A percentile compares a stretch with the other conserved stretches of the same genome.
Conservation (phyloP, 2,329 filamentous ascomycete species). For the Ascomycota sp. region DNA sequence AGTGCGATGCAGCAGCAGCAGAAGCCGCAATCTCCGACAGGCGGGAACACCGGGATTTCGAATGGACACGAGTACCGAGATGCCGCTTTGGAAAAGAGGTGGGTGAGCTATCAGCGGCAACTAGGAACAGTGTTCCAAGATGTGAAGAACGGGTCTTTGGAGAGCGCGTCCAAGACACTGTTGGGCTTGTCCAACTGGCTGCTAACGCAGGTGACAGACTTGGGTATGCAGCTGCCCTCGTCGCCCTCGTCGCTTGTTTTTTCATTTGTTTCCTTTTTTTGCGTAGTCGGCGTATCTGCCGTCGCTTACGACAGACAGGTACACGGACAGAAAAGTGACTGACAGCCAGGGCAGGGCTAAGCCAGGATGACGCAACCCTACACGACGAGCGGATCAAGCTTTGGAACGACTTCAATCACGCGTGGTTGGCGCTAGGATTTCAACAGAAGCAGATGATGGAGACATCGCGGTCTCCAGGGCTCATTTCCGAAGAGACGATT, state of each 20-base stretch:
- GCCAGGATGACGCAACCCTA: slow-evolving; percentile 59
- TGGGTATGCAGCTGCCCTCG: slow-evolving; percentile 23
- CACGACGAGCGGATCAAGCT: slow-evolving; percentile 61
- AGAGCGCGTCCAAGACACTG: slow-evolving; percentile 29
- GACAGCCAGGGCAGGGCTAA: slow-evolving; percentile 41
- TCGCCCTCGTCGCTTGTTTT: not conserved
- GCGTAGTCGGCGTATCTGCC: too few species aligned
- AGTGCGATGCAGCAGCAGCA: slow-evolving; percentile 19
- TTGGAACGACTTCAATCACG: slow-evolving; percentile 89
- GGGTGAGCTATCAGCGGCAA: slow-evolving; percentile 42
- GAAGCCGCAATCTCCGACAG: slow-evolving; percentile 4
- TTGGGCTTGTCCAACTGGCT: slow-evolving; percentile 34
- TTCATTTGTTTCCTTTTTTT: not conserved
- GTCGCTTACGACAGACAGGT: too few species aligned
- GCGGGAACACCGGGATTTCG: slow-evolving; percentile 18
- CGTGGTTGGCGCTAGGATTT: slow-evolving; percentile 70
- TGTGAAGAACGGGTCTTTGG: slow-evolving; percentile 33
- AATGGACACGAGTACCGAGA: slow-evolving; percentile 36
- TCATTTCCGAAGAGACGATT: slow-evolving; percentile 49
- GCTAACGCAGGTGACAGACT: slow-evolving; percentile 30
- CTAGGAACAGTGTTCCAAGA: slow-evolving; percentile 50
- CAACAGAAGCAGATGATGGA: slow-evolving; percentile 61
- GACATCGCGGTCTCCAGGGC: slow-evolving; percentile 34
- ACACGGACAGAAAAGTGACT: slow-evolving; percentile 4
- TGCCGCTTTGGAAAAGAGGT: slow-evolving; percentile 44